Conservation (phyloP, 176 grass and related monocot genomes). For the Zoysia pacifica region DNA sequence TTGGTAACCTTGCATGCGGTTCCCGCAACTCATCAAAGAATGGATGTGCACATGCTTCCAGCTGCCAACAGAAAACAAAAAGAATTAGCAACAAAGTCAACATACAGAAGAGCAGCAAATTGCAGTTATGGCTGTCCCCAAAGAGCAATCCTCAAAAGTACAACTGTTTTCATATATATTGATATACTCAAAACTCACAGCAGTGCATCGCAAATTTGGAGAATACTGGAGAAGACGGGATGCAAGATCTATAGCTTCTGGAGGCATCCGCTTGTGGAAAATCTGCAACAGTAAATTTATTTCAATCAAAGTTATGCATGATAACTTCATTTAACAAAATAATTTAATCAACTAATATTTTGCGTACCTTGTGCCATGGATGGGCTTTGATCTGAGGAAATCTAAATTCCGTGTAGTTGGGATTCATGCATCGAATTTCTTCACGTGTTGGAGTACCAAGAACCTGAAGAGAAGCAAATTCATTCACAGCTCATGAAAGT, state of each 20-base stretch:
- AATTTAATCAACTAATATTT: neutral
- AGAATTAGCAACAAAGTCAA: slow-evolving; percentile 15
- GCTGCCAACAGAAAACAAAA: slow-evolving; percentile 33
- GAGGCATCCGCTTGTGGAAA: slow-evolving; percentile 83
- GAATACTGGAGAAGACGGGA: slow-evolving; percentile 79
- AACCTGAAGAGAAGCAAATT: slow-evolving; percentile 48
- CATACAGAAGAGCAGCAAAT: neutral
- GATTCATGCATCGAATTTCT: slow-evolving; percentile 83
- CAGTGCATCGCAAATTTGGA: slow-evolving; percentile 74
- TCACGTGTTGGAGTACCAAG: slow-evolving; percentile 82
- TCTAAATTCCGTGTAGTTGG: slow-evolving; percentile 70
- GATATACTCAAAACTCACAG: slow-evolving; percentile 40
- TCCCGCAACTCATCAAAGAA: slow-evolving; percentile 83
- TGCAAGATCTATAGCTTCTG: slow-evolving; percentile 74
- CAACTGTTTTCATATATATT: neutral
- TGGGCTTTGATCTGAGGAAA: slow-evolving; percentile 85
- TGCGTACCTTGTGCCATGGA: slow-evolving; percentile 72
- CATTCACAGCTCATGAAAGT: slow-evolving; percentile 21
- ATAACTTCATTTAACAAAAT: slow-evolving; percentile 23
- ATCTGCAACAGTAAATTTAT: slow-evolving; percentile 34
- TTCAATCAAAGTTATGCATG: slow-evolving; percentile 20
- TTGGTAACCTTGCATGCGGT: slow-evolving; percentile 68
- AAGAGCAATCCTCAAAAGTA: neutral
- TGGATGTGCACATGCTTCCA: slow-evolving; percentile 66
- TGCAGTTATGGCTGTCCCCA: neutral